Percentiles rank a stretch among this genome's conserved stretches.
phyloP scores from a whole-genome alignment of 257 asterid species.

The Solanum habrochaites region DNA sequence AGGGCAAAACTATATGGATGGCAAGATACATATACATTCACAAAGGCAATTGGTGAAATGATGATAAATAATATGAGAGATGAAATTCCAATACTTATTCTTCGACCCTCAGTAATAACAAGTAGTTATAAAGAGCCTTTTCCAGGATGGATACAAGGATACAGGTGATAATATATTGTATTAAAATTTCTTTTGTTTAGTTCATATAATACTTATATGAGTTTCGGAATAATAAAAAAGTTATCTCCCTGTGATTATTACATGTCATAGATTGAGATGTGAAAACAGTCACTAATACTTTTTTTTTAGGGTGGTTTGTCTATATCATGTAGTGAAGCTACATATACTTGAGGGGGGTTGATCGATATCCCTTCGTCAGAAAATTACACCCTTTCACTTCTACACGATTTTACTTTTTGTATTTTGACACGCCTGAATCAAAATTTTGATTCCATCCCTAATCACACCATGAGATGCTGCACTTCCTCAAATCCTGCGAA shows the following conservation, averaged over 20 bases:
- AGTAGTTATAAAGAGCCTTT: constrained; percentile 29
- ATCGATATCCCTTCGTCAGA: too few relatives aligned
- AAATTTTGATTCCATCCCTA: too few relatives aligned
- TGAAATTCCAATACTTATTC: constrained; percentile 31
- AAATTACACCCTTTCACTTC: neutral
- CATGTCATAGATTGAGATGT: neutral
- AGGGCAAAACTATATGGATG: constrained; percentile 31
- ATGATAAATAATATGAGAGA: constrained; percentile 24
- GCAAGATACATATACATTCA: constrained; percentile 28
- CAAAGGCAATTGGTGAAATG: constrained; percentile 55
- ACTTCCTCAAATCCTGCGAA: too few relatives aligned
- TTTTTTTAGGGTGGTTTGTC: neutral
- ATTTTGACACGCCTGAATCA: too few relatives aligned
- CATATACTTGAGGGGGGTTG: neutral
- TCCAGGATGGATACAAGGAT: constrained; percentile 63
- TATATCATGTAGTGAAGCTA: neutral
- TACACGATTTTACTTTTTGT: too few relatives aligned
- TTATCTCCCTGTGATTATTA: too few relatives aligned
- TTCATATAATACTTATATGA: neutral
- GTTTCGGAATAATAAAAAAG: too few relatives aligned
- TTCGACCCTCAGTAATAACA: constrained; percentile 33
- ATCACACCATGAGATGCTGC: neutral
- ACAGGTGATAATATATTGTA: constrained; percentile 8
- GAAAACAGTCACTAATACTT: neutral
- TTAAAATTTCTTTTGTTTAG: neutral